A percentile compares a stretch with the other conserved stretches of the same genome.
phyloP scores from a whole-genome alignment of 805 yeast genomes.

The Lipomyces yamanashiensis region DNA sequence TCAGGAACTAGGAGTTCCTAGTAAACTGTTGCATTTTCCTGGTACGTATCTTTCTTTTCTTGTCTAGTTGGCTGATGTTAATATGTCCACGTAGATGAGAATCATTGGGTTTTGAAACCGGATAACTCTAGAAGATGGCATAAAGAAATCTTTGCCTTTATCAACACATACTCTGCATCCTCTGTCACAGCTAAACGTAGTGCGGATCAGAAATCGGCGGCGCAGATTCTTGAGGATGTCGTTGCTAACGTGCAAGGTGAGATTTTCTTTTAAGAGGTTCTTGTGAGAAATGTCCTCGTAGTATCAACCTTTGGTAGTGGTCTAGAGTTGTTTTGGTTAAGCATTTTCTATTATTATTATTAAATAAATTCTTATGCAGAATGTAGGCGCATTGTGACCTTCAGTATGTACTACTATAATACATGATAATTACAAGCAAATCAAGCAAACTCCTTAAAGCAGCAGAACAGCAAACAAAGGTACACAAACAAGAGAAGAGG shows the following conservation, averaged over 20 bases:
- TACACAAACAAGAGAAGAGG: not conserved
- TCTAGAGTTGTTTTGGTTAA: not conserved
- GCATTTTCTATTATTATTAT: no score
- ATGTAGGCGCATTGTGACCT: not conserved
- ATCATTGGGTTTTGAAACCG: slow-evolving; percentile 41
- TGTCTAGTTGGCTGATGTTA: not conserved
- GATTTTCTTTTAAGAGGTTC: slow-evolving; percentile 14
- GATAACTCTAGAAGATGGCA: slow-evolving; percentile 41
- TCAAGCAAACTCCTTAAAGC: not conserved
- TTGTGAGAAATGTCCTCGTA: no score
- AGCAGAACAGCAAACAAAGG: not conserved
- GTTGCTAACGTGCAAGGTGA: slow-evolving; percentile 18
- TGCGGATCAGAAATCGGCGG: not conserved
- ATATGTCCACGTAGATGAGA: slow-evolving; percentile 33
- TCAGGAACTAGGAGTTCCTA: slow-evolving; percentile 37
- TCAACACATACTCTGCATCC: slow-evolving; percentile 19
- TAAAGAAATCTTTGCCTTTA: slow-evolving; percentile 38
- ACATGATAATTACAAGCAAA: not conserved
- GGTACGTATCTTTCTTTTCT: slow-evolving; percentile 10
- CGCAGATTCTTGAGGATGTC: slow-evolving; percentile 14
- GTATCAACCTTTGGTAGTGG: no score
- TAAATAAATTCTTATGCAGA: no score
- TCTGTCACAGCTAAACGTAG: not conserved
- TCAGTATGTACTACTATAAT: not conserved
- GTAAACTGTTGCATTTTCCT: slow-evolving; percentile 39